Base-by-base conservation (phyloP, 176 grass and related monocot genomes). In the Lolium multiflorum region DNA sequence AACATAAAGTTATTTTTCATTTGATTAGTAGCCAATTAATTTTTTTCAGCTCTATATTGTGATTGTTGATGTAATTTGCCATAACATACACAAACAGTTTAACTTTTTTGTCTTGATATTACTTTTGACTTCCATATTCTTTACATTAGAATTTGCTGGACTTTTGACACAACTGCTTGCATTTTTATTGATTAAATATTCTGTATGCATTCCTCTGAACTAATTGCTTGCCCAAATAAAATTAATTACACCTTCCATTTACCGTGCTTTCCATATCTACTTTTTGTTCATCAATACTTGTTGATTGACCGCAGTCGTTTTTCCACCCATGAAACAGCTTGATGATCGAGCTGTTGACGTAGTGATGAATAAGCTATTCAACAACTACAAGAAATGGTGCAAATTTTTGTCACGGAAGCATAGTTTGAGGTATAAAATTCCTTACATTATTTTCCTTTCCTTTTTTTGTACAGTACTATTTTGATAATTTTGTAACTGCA, bases 311-410 rank as follows among this genome's bases (percentile, higher is more conserved):
- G 52, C 24, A 44, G 66, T 11, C 28, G 28, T 83, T 85, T 66
- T 39, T 56, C 49, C 82, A 43, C 78, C 69, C 9, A 71, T 93
- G 43, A 49, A 84, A 94, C 82, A 98, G 93, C 85, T 98, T 86
- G 96, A 98, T 81, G 96, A 98, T 35, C 84, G 86, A 72, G 96
- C 91, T 79, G 89, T 98, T 22, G 86, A 98, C 81, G 91, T 89
- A 43, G 93, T 95, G 72, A 95, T 94, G 88, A 88, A 57, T 78
- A 98, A 95, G 84, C 58, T 95, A 88, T 98, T 98, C 84, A 94
- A 89, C 80, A 98, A 98, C 89, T 98, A 98, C 79, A 92, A 69
- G 75, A 92, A 89, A 44, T 98, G 96, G 96, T 98, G 96, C 83
- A 95, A 98, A 77, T 98, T 98, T 88, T 92, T 98, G 84, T 94